Percentiles rank a stretch among this genome's conserved stretches.
These are phyloP conservation scores for Polychaeton citri DNA, from an alignment of 2,329 filamentous ascomycete genomes.

Conservation along the genomic window DNA sequence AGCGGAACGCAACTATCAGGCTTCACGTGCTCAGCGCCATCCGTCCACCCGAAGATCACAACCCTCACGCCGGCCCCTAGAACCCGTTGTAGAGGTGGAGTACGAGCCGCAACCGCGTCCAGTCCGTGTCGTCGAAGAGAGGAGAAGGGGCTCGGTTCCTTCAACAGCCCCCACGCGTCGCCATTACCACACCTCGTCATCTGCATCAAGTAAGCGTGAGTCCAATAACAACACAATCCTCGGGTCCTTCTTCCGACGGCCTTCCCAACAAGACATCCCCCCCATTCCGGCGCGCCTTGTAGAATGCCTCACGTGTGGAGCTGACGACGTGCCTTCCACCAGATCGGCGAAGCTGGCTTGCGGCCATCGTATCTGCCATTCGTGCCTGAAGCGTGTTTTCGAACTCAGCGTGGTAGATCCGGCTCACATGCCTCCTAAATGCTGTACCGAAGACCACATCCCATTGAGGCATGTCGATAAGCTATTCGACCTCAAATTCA, in stretches of 20 bases:
- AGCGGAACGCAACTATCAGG: constrained; percentile 7
- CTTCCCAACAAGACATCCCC: constrained; percentile 3
- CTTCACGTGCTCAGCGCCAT: neutral
- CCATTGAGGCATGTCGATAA: constrained; percentile 62
- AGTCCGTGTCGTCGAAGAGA: constrained; percentile 11
- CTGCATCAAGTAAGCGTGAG: constrained; percentile 1
- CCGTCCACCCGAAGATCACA: neutral
- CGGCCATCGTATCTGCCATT: constrained; percentile 67
- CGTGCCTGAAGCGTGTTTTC: constrained; percentile 63
- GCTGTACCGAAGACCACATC: constrained; percentile 62
- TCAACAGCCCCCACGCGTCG: neutral
- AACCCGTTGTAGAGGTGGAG: constrained; percentile 9
- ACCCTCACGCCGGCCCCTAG: constrained; percentile 1
- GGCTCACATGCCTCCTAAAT: constrained; percentile 71
- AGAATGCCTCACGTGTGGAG: constrained; percentile 59
- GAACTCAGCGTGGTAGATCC: constrained; percentile 63
- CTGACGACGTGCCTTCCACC: constrained; percentile 49
- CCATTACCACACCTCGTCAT: too few species aligned
- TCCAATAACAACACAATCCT: constrained; percentile 7
- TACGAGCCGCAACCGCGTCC: constrained; percentile 13
- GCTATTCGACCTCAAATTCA: constrained; percentile 61
- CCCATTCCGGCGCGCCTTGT: constrained; percentile 20
- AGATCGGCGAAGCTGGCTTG: constrained; percentile 62
- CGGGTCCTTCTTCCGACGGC: constrained; percentile 13
- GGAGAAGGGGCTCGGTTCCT: neutral